A percentile compares a stretch with the other conserved stretches of the same genome.
Evolutionary conservation across 768 basidiomycete species (phyloP).

Genomic region (Infundibulicybe gibba): DNA sequence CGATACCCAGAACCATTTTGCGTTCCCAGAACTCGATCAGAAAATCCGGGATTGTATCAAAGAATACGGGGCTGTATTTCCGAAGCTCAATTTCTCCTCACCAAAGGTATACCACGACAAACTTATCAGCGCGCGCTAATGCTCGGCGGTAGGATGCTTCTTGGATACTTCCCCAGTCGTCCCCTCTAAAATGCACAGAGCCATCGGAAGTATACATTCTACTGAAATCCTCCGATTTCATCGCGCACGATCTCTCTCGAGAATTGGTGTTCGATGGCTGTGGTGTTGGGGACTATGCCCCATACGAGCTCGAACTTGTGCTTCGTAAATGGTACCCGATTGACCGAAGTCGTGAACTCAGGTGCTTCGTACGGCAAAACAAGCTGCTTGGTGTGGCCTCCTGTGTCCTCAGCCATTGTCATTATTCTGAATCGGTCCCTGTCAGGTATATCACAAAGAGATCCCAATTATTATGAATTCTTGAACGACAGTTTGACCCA

Average conservation of each 20-base stretch:
- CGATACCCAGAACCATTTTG: constrained; percentile 37
- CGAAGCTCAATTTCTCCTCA: constrained; percentile 96
- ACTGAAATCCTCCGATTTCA: constrained; percentile 90
- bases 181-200: constrained; percentile 82
- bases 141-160: constrained; percentile 70
- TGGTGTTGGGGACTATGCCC: constrained; percentile 7
- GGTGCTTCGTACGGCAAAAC: constrained; percentile 84
- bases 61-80: constrained; percentile 82
- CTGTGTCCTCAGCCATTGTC: neutral
- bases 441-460: constrained; percentile 82
- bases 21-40: constrained; percentile 82
- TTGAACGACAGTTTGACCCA: constrained; percentile 62
- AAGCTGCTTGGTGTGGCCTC: constrained; percentile 69
- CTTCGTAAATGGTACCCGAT: constrained; percentile 89
- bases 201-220: constrained; percentile 90
- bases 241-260: constrained; percentile 69
- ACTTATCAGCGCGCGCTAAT: neutral
- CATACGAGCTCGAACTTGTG: constrained; percentile 77
- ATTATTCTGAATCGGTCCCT: neutral
- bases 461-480: constrained; percentile 86
- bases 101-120: constrained; percentile 57
- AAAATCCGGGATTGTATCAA: constrained; percentile 63
- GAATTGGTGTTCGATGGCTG: constrained; percentile 70
- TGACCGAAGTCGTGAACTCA: constrained; percentile 78
- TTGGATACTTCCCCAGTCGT: constrained; percentile 83